Percentiles rank a stretch among this genome's conserved stretches.
Conservation (phyloP, 805 yeast genomes). For the Schwanniomyces pseudopolymorphus region DNA sequence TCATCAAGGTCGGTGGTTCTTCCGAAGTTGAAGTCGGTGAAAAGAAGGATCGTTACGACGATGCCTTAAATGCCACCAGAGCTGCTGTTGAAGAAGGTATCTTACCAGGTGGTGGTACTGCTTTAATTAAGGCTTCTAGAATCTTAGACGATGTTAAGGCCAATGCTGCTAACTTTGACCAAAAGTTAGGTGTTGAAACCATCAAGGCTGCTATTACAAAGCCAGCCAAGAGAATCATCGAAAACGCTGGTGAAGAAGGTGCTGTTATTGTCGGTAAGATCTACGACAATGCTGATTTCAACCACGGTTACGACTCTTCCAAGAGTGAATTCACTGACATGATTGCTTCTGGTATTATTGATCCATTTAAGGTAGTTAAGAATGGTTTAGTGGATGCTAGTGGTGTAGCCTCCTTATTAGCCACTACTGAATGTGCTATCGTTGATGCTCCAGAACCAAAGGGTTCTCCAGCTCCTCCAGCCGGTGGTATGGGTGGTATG, state of each 20-base stretch:
- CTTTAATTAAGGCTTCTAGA: constrained; percentile 87
- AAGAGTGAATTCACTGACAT: constrained; percentile 93
- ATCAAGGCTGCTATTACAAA: constrained; percentile 89
- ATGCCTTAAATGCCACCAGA: constrained; percentile 97
- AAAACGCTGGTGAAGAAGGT: constrained; percentile 97
- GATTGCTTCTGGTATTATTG: constrained; percentile 96
- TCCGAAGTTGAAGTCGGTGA: constrained; percentile 98
- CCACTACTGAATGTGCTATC: constrained; percentile 98
- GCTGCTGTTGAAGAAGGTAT: constrained; percentile 99
- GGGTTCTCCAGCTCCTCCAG: constrained; percentile 51
- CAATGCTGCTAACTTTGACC: constrained; percentile 80
- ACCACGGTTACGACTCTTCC: constrained; percentile 87
- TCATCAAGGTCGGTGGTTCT: constrained; percentile 94
- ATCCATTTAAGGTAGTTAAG: constrained; percentile 97
- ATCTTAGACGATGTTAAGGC: constrained; percentile 68
- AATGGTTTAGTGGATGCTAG: constrained; percentile 94
- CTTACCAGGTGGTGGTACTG: constrained; percentile 99
- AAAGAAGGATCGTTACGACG: constrained; percentile 98
- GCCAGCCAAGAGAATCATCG: constrained; percentile 94
- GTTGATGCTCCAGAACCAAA: constrained; percentile 90
- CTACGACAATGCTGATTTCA: constrained; percentile 66
- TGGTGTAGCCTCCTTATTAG: constrained; percentile 95
- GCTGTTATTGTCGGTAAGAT: constrained; percentile 94
- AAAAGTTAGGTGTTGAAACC: constrained; percentile 91
- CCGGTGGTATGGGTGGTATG: constrained; percentile 41